A percentile compares a stretch with the other conserved stretches of the same genome.
Evolutionary conservation across 116 monocot species (phyloP).

Genomic region (Papilionanthe hybrid): DNA sequence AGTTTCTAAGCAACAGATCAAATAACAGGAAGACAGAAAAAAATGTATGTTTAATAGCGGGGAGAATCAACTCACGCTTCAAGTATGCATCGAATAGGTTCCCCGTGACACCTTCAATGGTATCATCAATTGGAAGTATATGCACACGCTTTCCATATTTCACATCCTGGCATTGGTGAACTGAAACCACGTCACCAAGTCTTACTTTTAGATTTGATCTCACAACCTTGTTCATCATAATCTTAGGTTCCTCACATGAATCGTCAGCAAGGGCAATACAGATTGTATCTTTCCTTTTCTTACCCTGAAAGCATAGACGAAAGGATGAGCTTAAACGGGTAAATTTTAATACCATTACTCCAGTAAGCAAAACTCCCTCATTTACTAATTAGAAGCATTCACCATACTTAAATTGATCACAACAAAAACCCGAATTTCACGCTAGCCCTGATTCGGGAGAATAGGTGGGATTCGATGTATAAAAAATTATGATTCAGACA

Average conservation of each 20-base stretch:
- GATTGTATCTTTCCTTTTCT: conserved; percentile 67
- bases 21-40: not conserved
- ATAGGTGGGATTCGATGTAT: no score
- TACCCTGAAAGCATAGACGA: conserved; percentile 31
- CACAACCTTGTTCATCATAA: conserved; percentile 70
- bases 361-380: no score
- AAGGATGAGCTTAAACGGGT: not conserved
- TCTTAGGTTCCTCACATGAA: conserved; percentile 62
- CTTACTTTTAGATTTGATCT: conserved; percentile 54
- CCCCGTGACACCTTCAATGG: conserved; percentile 63
- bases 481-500: no score
- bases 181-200: conserved; percentile 62
- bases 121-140: conserved; percentile 63
- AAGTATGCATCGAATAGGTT: conserved; percentile 64
- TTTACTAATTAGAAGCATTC: no score
- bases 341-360: not conserved
- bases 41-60: not conserved
- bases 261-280: conserved; percentile 74
- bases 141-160: conserved; percentile 74
- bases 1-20: not conserved
- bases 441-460: no score
- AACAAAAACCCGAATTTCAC: no score
- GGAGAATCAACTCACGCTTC: conserved; percentile 43
- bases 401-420: no score
- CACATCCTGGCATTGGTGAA: conserved; percentile 71